A percentile compares a stretch with the other conserved stretches of the same genome.
Evolutionary conservation across 306 rosid genomes (phyloP).

Genomic region (Carpinus fangiana): DNA sequence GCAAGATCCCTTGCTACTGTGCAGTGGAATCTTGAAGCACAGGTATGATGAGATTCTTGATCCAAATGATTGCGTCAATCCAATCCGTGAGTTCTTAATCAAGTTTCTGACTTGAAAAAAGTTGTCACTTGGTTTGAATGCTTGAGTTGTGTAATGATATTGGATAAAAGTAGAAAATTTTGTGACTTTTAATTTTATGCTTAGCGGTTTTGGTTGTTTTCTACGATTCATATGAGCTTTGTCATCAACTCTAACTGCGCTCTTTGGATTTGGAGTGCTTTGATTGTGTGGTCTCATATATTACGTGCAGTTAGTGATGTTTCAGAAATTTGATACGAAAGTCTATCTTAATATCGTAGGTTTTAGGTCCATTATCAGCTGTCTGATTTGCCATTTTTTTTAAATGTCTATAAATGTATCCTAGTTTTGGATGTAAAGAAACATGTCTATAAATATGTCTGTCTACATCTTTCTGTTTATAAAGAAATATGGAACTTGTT

Average conservation of each 20-base stretch:
- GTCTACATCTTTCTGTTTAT: background rate
- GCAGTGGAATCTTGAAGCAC: slow-evolving; percentile 87
- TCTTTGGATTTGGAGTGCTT: background rate
- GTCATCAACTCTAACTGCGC: background rate
- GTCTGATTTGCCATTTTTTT: background rate
- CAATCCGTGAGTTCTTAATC: background rate
- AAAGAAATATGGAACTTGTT: background rate
- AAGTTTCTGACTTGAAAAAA: background rate
- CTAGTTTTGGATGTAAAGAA: background rate
- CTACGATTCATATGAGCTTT: background rate
- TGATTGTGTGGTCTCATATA: background rate
- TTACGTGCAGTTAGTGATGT: background rate
- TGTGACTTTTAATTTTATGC: background rate
- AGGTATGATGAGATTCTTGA: slow-evolving; percentile 63
- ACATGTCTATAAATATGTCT: background rate
- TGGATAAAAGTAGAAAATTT: background rate
- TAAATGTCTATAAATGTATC: background rate
- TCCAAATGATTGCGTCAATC: slow-evolving; percentile 18
- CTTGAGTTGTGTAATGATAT: background rate
- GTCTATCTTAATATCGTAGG: no score
- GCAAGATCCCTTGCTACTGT: slow-evolving; percentile 81
- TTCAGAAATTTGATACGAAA: background rate
- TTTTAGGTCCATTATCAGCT: background rate
- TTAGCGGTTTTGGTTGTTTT: background rate
- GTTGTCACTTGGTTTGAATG: slow-evolving; percentile 1